Percentiles rank a stretch among this genome's conserved stretches.
Conservation (phyloP, 2,329 filamentous ascomycete species). For the Xylaria sp. region DNA sequence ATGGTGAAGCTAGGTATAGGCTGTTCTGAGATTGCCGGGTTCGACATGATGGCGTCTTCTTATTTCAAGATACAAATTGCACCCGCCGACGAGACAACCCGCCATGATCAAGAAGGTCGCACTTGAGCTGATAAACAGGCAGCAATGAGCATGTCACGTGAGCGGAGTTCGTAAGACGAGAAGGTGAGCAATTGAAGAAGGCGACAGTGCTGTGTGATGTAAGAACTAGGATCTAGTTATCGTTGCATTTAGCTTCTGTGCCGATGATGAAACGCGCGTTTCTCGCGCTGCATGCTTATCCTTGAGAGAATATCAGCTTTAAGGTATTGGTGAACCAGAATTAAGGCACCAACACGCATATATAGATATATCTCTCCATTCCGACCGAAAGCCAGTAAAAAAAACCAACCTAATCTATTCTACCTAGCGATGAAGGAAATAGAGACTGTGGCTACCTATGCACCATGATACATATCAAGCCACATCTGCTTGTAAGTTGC, state of each 20-base stretch:
- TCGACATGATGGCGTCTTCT: conserved; percentile 26
- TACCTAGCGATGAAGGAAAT: no score
- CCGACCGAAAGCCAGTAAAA: no score
- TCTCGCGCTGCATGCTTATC: neutral
- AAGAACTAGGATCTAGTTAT: neutral
- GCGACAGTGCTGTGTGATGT: neutral
- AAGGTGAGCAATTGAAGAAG: neutral
- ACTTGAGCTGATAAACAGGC: neutral
- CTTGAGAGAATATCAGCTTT: neutral
- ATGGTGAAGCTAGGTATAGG: conserved; percentile 52
- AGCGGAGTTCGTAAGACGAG: neutral
- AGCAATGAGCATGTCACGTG: conserved; percentile 6
- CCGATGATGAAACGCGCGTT: neutral
- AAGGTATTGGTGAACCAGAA: neutral
- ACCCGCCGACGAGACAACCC: neutral
- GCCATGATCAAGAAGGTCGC: neutral
- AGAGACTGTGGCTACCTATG: no score
- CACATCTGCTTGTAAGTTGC: neutral
- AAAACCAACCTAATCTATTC: no score
- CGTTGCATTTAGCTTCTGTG: neutral
- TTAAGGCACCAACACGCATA: neutral
- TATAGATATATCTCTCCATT: neutral
- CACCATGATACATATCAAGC: neutral
- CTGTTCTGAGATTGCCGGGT: conserved; percentile 6
- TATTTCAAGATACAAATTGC: neutral